Evolutionary conservation across 129 eudicot genomes (phyloP), one percentile per base, ranked within the genome.

Genomic region (Flaveria ramosissima): DNA sequence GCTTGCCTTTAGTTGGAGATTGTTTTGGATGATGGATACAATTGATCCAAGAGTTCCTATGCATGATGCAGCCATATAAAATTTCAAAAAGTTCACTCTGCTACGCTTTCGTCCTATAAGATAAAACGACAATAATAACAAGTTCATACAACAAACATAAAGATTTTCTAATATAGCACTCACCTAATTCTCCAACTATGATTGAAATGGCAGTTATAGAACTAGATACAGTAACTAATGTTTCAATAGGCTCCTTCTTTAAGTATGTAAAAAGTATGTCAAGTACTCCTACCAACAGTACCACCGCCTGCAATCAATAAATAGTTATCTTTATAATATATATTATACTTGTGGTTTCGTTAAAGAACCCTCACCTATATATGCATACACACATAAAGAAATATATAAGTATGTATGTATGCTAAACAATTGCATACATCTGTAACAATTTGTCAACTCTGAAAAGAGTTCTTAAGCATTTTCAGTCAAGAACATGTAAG

Each of bases 141-240:
- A 53, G 26, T 72, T 57, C 65, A 80, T 13, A 42, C 1, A 42
- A 63, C 72, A 77, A 70, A 15, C 45, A 52, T 10, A 1, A 66
- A 7, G 50, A 59, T 26, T 45, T 46, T 19, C n/a, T 76, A 17
- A 59, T 72, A 62, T 9, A 76, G 57, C 26, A 70, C 21, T 65
- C 75, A 90, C 97, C 98, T 62, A 84, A 59, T 83, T 90, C 98
- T 23, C 98, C 98, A 20, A 90, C 19, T 26, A 87, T n/a, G 13
- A 86, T 80, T 51, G 98, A 86, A 59, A 86, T n/a, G 53, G 86
- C 90, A 57, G 78, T 76, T 71, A 86, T 4, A 42, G 79, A 52
- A 57, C 55, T 70, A 9, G 90, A 83, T 46, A 81, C 88, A 82
- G 81, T 77, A 67, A 81, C 80, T 76, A 90, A 53, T 51, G 55